These are phyloP conservation scores for Fallopia convolvulus DNA, from an alignment of 148 eudicot genomes.

Conservation along the genomic window DNA sequence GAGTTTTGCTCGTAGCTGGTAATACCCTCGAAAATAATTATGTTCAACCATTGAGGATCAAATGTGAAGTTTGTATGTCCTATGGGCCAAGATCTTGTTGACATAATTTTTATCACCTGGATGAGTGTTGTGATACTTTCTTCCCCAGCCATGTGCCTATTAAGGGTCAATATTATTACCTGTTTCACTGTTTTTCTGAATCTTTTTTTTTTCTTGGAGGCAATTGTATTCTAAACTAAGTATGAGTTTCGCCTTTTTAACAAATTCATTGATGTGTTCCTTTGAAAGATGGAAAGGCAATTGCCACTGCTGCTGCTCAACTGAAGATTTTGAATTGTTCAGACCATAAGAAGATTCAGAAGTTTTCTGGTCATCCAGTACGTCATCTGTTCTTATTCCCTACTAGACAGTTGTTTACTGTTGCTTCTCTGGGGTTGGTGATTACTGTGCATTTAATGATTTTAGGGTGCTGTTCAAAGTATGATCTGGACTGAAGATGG, in stretches of 20 bases:
- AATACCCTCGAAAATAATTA: neutral
- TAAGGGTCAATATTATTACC: neutral
- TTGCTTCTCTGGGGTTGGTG: neutral
- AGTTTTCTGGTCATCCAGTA: constrained; percentile 96
- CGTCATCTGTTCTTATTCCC: constrained; percentile 20
- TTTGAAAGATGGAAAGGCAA: constrained; percentile 60
- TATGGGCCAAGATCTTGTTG: neutral
- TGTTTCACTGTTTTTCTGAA: neutral
- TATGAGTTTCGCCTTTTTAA: neutral
- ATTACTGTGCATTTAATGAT: constrained; percentile 11
- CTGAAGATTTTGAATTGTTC: constrained; percentile 62
- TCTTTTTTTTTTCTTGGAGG: neutral
- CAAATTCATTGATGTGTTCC: constrained; percentile 2
- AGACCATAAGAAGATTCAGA: constrained; percentile 71
- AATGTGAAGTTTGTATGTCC: neutral
- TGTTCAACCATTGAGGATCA: neutral
- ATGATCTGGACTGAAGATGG: constrained; percentile 80
- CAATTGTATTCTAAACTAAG: neutral
- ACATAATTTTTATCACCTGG: neutral
- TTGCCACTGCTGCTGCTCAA: constrained; percentile 90
- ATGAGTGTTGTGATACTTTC: neutral
- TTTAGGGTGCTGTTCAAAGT: constrained; percentile 73
- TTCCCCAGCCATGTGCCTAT: neutral
- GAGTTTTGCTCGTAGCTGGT: neutral
- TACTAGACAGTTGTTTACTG: neutral